Evolutionary conservation across 306 rosid species (phyloP).

Genomic region (Glycyrrhiza uralensis): DNA sequence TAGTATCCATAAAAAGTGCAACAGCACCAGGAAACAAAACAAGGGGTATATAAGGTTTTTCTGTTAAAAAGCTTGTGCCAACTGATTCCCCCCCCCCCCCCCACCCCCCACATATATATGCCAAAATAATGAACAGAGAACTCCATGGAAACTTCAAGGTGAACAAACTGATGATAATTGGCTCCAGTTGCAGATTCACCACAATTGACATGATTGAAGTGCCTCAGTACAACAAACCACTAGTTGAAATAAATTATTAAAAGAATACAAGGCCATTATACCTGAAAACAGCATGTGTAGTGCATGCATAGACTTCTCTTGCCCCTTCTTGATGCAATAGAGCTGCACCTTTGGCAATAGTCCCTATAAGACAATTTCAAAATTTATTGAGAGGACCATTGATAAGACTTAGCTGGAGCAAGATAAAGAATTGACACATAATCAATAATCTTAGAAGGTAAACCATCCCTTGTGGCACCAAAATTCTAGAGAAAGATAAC

Average conservation of each 20-base stretch:
- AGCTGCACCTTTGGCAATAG: conserved; percentile 85
- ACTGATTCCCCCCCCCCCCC: background rate
- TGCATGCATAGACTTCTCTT: conserved; percentile 94
- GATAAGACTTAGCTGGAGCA: conserved; percentile 11
- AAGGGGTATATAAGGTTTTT: background rate
- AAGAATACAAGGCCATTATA: conserved; percentile 27
- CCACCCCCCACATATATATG: too few relatives aligned
- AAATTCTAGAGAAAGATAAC: background rate
- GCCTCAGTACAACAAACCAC: background rate
- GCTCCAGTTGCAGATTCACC: background rate
- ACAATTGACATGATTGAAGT: background rate
- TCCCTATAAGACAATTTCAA: conserved; percentile 48
- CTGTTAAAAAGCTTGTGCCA: background rate
- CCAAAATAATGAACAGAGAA: background rate
- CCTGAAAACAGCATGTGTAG: conserved; percentile 97
- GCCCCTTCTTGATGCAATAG: conserved; percentile 97
- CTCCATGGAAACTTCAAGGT: background rate
- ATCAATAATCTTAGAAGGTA: background rate
- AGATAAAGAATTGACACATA: background rate
- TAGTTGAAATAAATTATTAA: background rate
- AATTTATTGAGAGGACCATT: background rate
- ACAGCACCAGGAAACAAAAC: background rate
- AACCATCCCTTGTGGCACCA: background rate
- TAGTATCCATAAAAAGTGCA: background rate
- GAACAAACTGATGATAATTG: background rate